Evolutionary conservation across 2,329 filamentous ascomycete genomes (phyloP), one percentile per base, ranked within the genome.

Genomic region (Aspergillus fischeri): DNA sequence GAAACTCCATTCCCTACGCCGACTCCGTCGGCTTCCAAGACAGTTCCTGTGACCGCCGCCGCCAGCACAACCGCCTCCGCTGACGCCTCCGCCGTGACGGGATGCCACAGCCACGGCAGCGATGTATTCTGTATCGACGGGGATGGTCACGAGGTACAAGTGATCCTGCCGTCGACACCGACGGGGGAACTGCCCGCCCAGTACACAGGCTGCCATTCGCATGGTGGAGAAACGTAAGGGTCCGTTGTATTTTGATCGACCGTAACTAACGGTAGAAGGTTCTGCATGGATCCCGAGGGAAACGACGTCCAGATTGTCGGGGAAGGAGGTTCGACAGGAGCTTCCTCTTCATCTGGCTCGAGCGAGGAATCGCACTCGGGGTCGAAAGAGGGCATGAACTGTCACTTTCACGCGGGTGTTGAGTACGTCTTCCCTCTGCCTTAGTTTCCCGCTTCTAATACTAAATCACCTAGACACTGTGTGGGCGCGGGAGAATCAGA

Each of bases 361-460:
- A 56, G 53, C 17, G 53, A 48, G 21, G 20, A 25, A 49, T 47
- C 14, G 3, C 38, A 35, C n/a, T 58, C 32, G n/a, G 54, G 60
- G 14, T 56, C 49, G 17, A 32, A 49, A 27, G 54, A 51, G 10
- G 74, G 73, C n/a, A 64, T 79, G 61, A 78, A 83, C 64, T 91
- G 87, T 63, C 89, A 92, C 67, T 90, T 88, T 71, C 88, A 92
- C 64, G 87, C 87, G 9, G 88, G 88, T 41, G 85, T 91, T 24
- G 86, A 90, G 87, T 89, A 76, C 73, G 85, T 75, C 56, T n/a
- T 10, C 38, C 10, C 5, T 25, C 7, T 11, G 8, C n/a, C 8
- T 14, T 9, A 7, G 25, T 27, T 14, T 24, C 49, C 6, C 20
- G 8, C 41, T 11, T 2, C 21, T 60, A 51, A 67, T 53, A 49